Percentiles rank a stretch among this genome's conserved stretches.
phyloP scores from a whole-genome alignment of 192 early-diverging fungal genomes.

The Allomyces javanicus region DNA sequence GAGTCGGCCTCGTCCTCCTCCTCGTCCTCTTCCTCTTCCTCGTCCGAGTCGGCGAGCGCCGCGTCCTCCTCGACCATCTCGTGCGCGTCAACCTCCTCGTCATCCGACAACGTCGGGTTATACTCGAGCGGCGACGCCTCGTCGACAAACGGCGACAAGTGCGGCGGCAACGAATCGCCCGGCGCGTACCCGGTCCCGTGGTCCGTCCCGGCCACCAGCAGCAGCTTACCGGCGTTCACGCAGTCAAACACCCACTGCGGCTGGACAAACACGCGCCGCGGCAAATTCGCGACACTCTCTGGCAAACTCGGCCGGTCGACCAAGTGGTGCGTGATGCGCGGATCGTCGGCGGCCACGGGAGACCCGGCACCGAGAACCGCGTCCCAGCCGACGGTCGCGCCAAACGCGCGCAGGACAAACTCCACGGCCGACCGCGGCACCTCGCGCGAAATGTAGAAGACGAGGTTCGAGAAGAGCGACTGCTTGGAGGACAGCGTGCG shows the following conservation, averaged over 20 bases:
- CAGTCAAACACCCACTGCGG: conserved; percentile 98
- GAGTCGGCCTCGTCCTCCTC: conserved; percentile 38
- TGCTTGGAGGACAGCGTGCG: conserved; percentile 27
- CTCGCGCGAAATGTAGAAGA: conserved; percentile 82
- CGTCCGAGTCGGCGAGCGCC: conserved; percentile 74
- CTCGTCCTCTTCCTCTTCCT: conserved; percentile 45
- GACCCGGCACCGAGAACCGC: conserved; percentile 51
- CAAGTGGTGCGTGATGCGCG: conserved; percentile 75
- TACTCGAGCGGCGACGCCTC: conserved; percentile 77
- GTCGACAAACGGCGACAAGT: conserved; percentile 83
- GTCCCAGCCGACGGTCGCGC: conserved; percentile 82
- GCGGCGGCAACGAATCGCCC: conserved; percentile 69
- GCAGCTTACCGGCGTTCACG: conserved; percentile 62
- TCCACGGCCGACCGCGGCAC: conserved; percentile 81
- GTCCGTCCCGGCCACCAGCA: conserved; percentile 17
- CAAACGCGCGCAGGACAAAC: conserved; percentile 76
- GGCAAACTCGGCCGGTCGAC: conserved; percentile 56
- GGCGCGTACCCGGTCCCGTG: conserved; percentile 41
- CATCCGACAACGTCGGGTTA: conserved; percentile 62
- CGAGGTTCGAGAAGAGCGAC: conserved; percentile 35
- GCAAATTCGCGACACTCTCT: conserved; percentile 27
- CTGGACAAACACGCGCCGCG: conserved; percentile 62
- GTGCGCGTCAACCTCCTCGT: conserved; percentile 56
- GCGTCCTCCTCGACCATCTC: conserved; percentile 60
- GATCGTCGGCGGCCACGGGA: conserved; percentile 54